These are phyloP conservation scores for Aureobasidium lini DNA, from an alignment of 2,329 filamentous ascomycete genomes.

Conservation along the genomic window DNA sequence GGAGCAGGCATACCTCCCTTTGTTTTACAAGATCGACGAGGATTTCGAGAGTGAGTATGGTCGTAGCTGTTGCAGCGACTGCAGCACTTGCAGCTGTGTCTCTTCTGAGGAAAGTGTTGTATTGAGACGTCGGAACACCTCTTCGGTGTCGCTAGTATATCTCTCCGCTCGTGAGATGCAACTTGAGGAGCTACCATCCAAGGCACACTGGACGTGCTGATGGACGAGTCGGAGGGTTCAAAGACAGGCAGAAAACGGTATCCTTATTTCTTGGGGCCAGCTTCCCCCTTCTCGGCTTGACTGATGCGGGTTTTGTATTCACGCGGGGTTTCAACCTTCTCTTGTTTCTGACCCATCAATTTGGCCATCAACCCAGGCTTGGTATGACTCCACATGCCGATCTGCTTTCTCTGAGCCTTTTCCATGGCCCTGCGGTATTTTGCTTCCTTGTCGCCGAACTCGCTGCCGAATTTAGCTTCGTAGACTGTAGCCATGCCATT, in stretches of 20 bases:
- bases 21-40: background rate
- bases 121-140: no score
- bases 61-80: background rate
- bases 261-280: background rate
- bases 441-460: conserved; percentile 64
- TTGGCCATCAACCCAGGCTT: conserved; percentile 31
- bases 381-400: conserved; percentile 59
- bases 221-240: background rate
- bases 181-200: background rate
- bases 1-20: background rate
- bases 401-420: conserved; percentile 31
- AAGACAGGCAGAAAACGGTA: background rate
- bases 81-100: background rate
- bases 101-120: no score
- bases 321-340: conserved; percentile 70
- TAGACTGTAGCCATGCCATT: conserved; percentile 82
- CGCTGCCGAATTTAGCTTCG: conserved; percentile 81
- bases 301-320: conserved; percentile 64
- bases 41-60: background rate
- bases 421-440: conserved; percentile 59
- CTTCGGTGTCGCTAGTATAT: no score
- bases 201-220: no score
- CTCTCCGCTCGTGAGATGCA: no score
- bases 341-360: conserved; percentile 42
- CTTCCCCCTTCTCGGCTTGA: background rate